Evolutionary conservation across 768 basidiomycete species (phyloP), one percentile per base, ranked within the genome.

Genomic region (Boletus rubropictus): DNA sequence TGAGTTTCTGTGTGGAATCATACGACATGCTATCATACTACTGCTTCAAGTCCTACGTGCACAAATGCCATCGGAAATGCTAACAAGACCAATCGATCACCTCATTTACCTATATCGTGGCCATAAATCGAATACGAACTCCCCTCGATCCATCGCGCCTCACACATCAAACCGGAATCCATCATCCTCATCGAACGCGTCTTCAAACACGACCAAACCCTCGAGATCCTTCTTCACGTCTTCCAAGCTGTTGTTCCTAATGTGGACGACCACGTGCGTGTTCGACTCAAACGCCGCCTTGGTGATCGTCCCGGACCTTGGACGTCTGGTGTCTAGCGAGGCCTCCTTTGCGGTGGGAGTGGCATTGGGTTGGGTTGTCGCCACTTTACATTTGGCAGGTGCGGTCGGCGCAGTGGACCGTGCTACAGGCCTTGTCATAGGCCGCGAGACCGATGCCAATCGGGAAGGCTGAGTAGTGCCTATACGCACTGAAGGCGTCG

Each of bases 141-240:
- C 8, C 15, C n/a, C 6, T 14, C 25, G n/a, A 27, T n/a, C 6
- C 15, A 18, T 18, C 18, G 32, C 28, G 11, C 40, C 20, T 62
- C 42, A 65, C 17, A 65, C 54, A 24, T 56, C 53, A 31, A 65
- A 67, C 35, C 49, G 57, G 50, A 65, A 67, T 25, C 39, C 64
- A n/a, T 67, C 63, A 8, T 55, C 56, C 1, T 58, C 58, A 20
- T 54, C 56, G 8, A 61, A 64, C 20, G 35, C 57, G 25, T 61
- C 61, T 15, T 52, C 64, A 18, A 67, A 59, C 33, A 66, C 61
- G 53, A 65, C 49, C 34, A 61, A 41, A 15, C 55, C 60, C 36
- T 67, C 61, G 22, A 67, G 63, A 14, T 57, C 55, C 42, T 63
- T 67, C 50, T 59, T 65, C 42, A 63, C 61, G 22, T 61, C 59